Base-by-base conservation (phyloP, 2,329 filamentous ascomycete genomes). In the Aspergillus floridensis region DNA sequence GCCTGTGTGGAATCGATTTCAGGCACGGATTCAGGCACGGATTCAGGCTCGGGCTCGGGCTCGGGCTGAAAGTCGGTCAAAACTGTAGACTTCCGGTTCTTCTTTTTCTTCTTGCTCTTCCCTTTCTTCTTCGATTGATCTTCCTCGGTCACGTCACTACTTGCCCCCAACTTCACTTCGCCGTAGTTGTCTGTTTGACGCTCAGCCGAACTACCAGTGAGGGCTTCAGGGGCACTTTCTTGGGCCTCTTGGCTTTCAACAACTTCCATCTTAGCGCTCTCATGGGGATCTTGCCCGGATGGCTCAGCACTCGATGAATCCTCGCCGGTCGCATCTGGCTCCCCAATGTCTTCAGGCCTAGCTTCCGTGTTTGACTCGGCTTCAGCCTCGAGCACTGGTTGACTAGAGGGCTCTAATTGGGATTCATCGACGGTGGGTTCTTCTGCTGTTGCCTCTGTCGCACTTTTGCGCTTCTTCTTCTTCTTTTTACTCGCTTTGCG, bases 91-190 rank as follows among this genome's bases (percentile, higher is more conserved):
- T 65, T 63, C 41, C 59, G 57, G 19, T 65, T 68, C 22, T 65
- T 70, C 59, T 67, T 68, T n/a, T 58, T 63, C 41, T 65, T 68
- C 53, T 68, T 66, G 22, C 59, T 59, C 54, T 68, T 29, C 7
- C 26, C 26, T 29, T 29, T 68, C 58, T 65, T 67, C 22, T 61
- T 59, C 38, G 64, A 26, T n/a, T 59, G 58, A 5, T 60, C 59
- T 26, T 61, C 66, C 26, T 32, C 26, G n/a, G 41, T 10, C 21
- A 64, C 54, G 56, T 66, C 66, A 31, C 61, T 11, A 19, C 29
- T 58, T 10, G 53, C 16, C 31, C 57, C 58, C 48, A 51, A 47
- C 11, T 35, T 21, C 3, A 44, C 24, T 16, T 56, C 57, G 3
- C 51, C 26, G n/a, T 35, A 19, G n/a, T 62, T 53, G 4, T 24